Evolutionary conservation across 2,329 filamentous ascomycete genomes (phyloP).

Genomic region (Fusarium haematococcum): DNA sequence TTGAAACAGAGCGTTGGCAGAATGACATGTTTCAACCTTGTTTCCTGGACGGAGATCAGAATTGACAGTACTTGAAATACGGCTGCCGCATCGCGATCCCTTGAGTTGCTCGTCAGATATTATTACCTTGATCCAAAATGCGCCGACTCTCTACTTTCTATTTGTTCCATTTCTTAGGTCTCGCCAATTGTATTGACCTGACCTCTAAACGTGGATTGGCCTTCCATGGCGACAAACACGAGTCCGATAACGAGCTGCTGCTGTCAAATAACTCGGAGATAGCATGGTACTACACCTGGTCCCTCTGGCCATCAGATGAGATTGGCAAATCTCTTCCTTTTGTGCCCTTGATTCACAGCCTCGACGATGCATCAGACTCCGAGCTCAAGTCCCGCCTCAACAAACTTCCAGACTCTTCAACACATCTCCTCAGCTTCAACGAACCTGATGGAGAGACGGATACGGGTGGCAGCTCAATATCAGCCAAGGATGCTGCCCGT

Average conservation of each 20-base stretch:
- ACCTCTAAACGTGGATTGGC: slow-evolving; percentile 41
- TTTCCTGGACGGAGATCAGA: background rate
- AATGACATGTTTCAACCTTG: slow-evolving; percentile 23
- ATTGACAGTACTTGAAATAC: background rate
- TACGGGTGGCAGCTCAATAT: slow-evolving; percentile 54
- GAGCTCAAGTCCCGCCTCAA: slow-evolving; percentile 44
- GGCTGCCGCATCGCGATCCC: background rate
- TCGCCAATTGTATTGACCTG: slow-evolving; percentile 19
- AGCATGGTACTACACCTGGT: slow-evolving; percentile 59
- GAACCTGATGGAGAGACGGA: slow-evolving; percentile 56
- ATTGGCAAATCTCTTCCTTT: slow-evolving; percentile 48
- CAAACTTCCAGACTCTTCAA: slow-evolving; percentile 49
- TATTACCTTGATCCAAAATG: slow-evolving; percentile 7
- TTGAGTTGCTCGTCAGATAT: background rate
- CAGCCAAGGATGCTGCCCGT: slow-evolving; percentile 52
- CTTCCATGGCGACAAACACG: slow-evolving; percentile 40
- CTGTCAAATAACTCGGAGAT: slow-evolving; percentile 52
- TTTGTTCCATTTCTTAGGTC: slow-evolving; percentile 4
- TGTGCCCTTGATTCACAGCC: slow-evolving; percentile 53
- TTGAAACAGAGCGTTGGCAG: slow-evolving; percentile 17
- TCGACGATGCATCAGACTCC: slow-evolving; percentile 48
- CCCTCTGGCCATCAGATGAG: slow-evolving; percentile 44
- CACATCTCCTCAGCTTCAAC: slow-evolving; percentile 55
- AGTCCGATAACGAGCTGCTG: slow-evolving; percentile 50
- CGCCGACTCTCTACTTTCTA: slow-evolving; percentile 2